A percentile compares a stretch with the other conserved stretches of the same genome.
Evolutionary conservation across 1,139 yeast genomes (phyloP).

Genomic region (Yamadazyma dushanensis): DNA sequence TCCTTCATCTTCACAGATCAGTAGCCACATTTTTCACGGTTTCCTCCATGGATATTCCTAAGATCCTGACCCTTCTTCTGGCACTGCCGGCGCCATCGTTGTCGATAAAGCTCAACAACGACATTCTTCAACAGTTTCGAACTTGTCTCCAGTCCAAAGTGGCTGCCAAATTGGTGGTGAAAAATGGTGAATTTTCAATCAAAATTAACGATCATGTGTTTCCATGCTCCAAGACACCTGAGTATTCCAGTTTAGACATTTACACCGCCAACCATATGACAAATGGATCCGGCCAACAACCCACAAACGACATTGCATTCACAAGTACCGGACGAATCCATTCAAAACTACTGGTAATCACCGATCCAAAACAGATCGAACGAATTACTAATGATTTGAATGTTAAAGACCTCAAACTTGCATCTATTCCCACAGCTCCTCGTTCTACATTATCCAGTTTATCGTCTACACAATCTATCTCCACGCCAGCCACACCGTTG

Average conservation of each 20-base stretch:
- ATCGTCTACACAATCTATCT: too few species aligned
- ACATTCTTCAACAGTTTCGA: slow-evolving; percentile 24
- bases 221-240: slow-evolving; percentile 38
- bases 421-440: slow-evolving; percentile 1
- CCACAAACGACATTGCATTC: slow-evolving; percentile 1
- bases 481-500: slow-evolving; percentile 16
- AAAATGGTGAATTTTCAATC: slow-evolving; percentile 35
- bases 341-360: slow-evolving; percentile 31
- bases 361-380: slow-evolving; percentile 7
- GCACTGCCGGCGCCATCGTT: slow-evolving; percentile 4
- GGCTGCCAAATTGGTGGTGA: slow-evolving; percentile 35
- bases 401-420: neutral
- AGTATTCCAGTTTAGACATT: slow-evolving; percentile 37
- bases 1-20: neutral
- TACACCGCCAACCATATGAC: too few species aligned
- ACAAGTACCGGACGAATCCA: slow-evolving; percentile 33
- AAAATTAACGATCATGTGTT: slow-evolving; percentile 29
- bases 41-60: neutral
- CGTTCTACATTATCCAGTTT: slow-evolving; percentile 2
- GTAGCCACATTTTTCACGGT: neutral
- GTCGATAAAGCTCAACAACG: slow-evolving; percentile 26
- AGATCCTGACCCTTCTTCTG: neutral
- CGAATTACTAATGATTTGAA: neutral
- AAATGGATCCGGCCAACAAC: too few species aligned
- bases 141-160: slow-evolving; percentile 16